phyloP scores from a whole-genome alignment of 164 flowering plant species.

The Annona cherimola region DNA sequence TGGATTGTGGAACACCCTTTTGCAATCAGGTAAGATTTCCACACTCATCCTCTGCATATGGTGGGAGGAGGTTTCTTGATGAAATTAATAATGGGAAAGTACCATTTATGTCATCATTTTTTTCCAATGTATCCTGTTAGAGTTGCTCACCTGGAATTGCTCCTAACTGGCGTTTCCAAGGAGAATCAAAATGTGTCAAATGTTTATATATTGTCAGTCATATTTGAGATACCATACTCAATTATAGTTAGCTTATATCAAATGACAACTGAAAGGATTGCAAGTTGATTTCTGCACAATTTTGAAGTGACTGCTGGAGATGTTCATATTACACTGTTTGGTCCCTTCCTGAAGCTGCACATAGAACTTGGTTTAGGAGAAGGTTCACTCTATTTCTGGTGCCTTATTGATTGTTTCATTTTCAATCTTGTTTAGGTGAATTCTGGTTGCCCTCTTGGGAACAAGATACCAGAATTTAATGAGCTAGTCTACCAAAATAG shows the following conservation, averaged over 20 bases:
- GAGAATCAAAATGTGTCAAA: too few relatives aligned
- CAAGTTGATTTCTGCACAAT: too few relatives aligned
- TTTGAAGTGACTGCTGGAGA: too few relatives aligned
- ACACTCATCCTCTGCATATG: not conserved
- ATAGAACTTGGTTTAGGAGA: not conserved
- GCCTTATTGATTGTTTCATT: not conserved
- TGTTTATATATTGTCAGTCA: too few relatives aligned
- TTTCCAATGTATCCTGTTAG: too few relatives aligned
- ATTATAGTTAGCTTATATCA: too few relatives aligned
- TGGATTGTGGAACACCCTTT: constrained; percentile 99
- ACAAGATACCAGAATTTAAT: constrained; percentile 98
- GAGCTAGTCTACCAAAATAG: constrained; percentile 95
- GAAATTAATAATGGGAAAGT: not conserved
- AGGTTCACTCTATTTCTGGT: not conserved
- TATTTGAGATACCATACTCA: too few relatives aligned
- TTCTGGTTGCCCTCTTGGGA: constrained; percentile 98
- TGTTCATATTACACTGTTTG: too few relatives aligned
- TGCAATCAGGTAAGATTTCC: constrained; percentile 77
- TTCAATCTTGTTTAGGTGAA: constrained; percentile 49
- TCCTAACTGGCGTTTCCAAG: too few relatives aligned
- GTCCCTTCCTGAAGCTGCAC: not conserved
- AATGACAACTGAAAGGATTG: too few relatives aligned
- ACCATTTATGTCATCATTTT: too few relatives aligned
- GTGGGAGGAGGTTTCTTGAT: not conserved
- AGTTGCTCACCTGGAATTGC: too few relatives aligned